Base-by-base conservation (phyloP, 768 basidiomycete species). In the Mycena rebaudengoi region DNA sequence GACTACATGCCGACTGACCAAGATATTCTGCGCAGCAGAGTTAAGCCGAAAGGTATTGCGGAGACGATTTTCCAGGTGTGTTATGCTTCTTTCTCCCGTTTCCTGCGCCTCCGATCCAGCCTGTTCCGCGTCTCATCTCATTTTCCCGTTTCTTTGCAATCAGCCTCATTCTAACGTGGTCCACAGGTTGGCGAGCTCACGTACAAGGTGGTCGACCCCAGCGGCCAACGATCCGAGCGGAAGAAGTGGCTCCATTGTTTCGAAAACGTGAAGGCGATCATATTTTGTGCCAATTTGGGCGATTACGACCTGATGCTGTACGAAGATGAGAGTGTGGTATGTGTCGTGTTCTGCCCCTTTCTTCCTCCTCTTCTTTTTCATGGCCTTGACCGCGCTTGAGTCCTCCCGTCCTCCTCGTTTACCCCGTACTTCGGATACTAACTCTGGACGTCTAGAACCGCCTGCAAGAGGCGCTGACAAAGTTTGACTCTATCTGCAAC, bases 221-320 rank as follows among this genome's bases (percentile, higher is more conserved):
- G 95, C 61, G 94, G 94, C 2, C 95, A 95, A 77, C 80, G 94
- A 63, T 89, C 88, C 63, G 94, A 96, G 76, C 86, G 94, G 62
- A 95, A 95, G 79, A 96, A 96, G 80, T 96, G 95, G 94, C 95
- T 96, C 26, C 94, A 96, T 77, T 95, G 93, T 78, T 96, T 96
- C 76, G 95, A 96, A 80, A 95, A 95, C 67, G 94, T 95, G 28
- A 96, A 94, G 3, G 95, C 95, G 5, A 79, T 98, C 72, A 92
- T 98, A 43, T 98, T 99, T 81, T 79, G 98, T 67, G 96, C 98
- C 68, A 89, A 88, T 74, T 82, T 99, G 77, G 92, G 91, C 81
- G 96, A 99, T 83, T 99, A 97, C 78, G 91, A 96, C 75, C 94
- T 98, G 82, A 96, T 95, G 90, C 81, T 99, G 72, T 97, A 98